phyloP scores from a whole-genome alignment of 768 basidiomycete genomes.

The Lactarius deliciosus region DNA sequence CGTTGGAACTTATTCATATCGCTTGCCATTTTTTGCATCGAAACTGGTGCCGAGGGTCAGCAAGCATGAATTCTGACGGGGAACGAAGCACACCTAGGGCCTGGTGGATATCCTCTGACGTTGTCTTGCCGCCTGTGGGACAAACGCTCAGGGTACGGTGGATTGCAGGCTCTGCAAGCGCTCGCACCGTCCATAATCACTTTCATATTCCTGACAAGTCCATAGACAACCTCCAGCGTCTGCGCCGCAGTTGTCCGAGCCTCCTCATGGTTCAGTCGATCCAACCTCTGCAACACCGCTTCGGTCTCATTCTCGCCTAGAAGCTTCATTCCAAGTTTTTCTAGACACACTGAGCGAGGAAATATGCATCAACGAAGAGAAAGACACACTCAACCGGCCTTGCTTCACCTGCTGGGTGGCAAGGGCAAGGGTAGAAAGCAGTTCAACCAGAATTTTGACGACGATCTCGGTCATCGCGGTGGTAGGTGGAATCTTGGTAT shows the following conservation, averaged over 20 bases:
- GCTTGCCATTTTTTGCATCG: neutral
- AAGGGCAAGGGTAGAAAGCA: neutral
- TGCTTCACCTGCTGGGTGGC: slow-evolving; percentile 1
- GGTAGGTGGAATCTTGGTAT: neutral
- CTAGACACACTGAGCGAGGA: neutral
- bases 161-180: too few relatives aligned
- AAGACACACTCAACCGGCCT: neutral
- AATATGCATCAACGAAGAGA: neutral
- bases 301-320: neutral
- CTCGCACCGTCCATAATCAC: neutral
- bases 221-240: slow-evolving; percentile 1
- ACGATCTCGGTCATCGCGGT: neutral
- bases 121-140: neutral
- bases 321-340: neutral
- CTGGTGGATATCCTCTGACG: neutral
- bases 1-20: neutral
- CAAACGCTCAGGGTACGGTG: neutral
- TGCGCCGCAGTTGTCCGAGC: neutral
- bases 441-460: neutral
- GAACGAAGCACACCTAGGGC: neutral
- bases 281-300: neutral
- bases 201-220: slow-evolving; percentile 3
- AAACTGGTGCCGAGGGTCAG: neutral
- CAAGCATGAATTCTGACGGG: neutral
- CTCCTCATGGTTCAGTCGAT: neutral